Base-by-base conservation (phyloP, 192 early-diverging fungal genomes). In the Podila epigama region DNA sequence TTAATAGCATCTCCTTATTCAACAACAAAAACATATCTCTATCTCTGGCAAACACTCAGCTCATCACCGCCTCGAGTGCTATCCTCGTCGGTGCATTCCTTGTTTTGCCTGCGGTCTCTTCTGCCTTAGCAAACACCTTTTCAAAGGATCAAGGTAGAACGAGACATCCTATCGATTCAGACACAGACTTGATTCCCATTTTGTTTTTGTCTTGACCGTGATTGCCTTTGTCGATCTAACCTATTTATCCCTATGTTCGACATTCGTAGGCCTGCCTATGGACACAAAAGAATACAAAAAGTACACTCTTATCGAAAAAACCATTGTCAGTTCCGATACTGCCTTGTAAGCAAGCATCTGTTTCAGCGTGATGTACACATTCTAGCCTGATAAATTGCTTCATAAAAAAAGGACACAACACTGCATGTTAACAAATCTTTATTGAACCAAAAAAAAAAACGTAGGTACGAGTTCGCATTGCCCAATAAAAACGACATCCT, bases 391-490 rank as follows among this genome's bases (percentile, higher is more conserved):
- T 20, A n/a, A n/a, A 48, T 48, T 48, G 44, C 41, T 16, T 33
- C 28, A 33, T 8, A 32, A 15, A 10, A 13, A 28, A 18, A 33
- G 52, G 8, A 54, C 16, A 5, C 13, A 28, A 54, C 11, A 31
- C 27, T 16, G 52, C 15, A 48, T 48, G 44, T 48, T 18, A 48
- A 48, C 44, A 48, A 44, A 20, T 15, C 44, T 20, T n/a, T n/a
- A n/a, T n/a, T n/a, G n/a, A 10, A 48, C 25, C 44, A 54, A 54
- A 11, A 12, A 32, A 28, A 33, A 54, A 18, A 40, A 12, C 37
- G 16, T 67, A 92, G 91, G 68, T 97, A 97, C 80, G 92, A 93
- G 37, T 95, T 97, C 73, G 90, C 78, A 44, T 85, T 97, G 37
- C 92, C 94, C 8, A 40, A 80, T 31, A 80, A 86, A 51, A 85